phyloP scores from a whole-genome alignment of 2,329 filamentous ascomycete species.

The Acephala macrosclerotiorum region DNA sequence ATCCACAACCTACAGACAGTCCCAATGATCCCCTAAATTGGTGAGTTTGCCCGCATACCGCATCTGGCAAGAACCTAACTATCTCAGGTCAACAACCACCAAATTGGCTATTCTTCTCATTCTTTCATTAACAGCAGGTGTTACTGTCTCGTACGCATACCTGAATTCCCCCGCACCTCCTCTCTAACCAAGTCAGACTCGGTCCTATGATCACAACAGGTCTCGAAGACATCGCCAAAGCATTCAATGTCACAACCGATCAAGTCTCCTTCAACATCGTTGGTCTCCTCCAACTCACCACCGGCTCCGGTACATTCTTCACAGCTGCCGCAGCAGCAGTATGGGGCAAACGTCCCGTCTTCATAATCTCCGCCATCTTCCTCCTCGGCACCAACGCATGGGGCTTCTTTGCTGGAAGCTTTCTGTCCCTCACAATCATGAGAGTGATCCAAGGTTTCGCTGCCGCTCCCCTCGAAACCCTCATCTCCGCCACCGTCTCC shows the following conservation, averaged over 20 bases:
- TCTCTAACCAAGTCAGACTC: slow-evolving; percentile 38
- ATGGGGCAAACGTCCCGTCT: slow-evolving; percentile 41
- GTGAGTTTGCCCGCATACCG: slow-evolving; percentile 41
- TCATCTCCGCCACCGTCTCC: slow-evolving; percentile 48
- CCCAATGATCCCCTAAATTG: slow-evolving; percentile 62
- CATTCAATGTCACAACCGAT: slow-evolving; percentile 48
- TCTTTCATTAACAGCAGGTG: slow-evolving; percentile 39
- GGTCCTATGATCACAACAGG: slow-evolving; percentile 51
- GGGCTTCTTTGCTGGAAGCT: slow-evolving; percentile 49
- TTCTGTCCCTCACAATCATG: slow-evolving; percentile 47
- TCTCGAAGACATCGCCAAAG: slow-evolving; percentile 44
- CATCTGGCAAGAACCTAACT: slow-evolving; percentile 1
- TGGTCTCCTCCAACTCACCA: slow-evolving; percentile 49
- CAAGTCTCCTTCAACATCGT: slow-evolving; percentile 45
- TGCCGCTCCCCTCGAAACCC: slow-evolving; percentile 43
- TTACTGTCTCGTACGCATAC: slow-evolving; percentile 37
- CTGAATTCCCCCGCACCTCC: slow-evolving; percentile 28
- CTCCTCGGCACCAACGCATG: slow-evolving; percentile 48
- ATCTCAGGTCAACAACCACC: slow-evolving; percentile 32
- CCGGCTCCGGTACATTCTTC: slow-evolving; percentile 51
- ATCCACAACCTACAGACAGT: slow-evolving; percentile 59
- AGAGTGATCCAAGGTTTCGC: slow-evolving; percentile 42
- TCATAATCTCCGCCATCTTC: slow-evolving; percentile 43
- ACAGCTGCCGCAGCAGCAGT: slow-evolving; percentile 49
- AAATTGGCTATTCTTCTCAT: slow-evolving; percentile 41